Conservation (phyloP, 208 protist genomes). For the Leishmania guyanensis region DNA sequence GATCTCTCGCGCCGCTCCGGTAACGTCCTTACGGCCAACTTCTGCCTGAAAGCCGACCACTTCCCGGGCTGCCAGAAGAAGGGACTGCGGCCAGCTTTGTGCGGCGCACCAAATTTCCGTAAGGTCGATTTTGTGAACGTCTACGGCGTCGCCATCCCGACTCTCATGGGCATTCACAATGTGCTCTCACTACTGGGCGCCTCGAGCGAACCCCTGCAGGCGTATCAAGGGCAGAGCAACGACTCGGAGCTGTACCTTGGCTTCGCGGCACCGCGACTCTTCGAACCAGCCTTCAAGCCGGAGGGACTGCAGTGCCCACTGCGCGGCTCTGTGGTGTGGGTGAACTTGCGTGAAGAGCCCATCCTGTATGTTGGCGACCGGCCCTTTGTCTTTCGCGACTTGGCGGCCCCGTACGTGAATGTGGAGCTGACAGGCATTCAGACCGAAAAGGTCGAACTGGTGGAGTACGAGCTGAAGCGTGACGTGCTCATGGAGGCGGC, state of each 20-base stretch:
- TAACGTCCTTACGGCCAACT: slow-evolving; percentile 88
- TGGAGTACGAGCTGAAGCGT: slow-evolving; percentile 68
- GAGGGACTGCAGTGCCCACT: slow-evolving; percentile 70
- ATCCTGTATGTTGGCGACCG: slow-evolving; percentile 89
- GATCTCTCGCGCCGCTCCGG: slow-evolving; percentile 70
- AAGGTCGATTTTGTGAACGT: slow-evolving; percentile 87
- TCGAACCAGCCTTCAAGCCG: slow-evolving; percentile 72
- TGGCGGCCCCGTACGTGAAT: slow-evolving; percentile 89
- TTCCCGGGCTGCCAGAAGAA: slow-evolving; percentile 91
- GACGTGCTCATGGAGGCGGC: slow-evolving; percentile 83
- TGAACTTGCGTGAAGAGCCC: slow-evolving; percentile 89
- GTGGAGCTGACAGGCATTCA: slow-evolving; percentile 90
- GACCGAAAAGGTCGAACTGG: slow-evolving; percentile 81
- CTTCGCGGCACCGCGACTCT: slow-evolving; percentile 78
- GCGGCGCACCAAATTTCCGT: slow-evolving; percentile 88
- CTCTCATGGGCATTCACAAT: slow-evolving; percentile 81
- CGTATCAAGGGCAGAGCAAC: slow-evolving; percentile 77
- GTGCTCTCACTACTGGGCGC: slow-evolving; percentile 88
- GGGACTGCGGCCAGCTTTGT: slow-evolving; percentile 76
- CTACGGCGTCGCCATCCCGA: slow-evolving; percentile 87
- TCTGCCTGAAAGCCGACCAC: slow-evolving; percentile 89
- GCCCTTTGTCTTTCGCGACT: slow-evolving; percentile 85
- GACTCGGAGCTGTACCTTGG: slow-evolving; percentile 78
- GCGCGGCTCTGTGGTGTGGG: slow-evolving; percentile 85
- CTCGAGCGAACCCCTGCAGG: slow-evolving; percentile 59